Conservation (phyloP, 164 flowering plant species). For the Cinnamomum chago region DNA sequence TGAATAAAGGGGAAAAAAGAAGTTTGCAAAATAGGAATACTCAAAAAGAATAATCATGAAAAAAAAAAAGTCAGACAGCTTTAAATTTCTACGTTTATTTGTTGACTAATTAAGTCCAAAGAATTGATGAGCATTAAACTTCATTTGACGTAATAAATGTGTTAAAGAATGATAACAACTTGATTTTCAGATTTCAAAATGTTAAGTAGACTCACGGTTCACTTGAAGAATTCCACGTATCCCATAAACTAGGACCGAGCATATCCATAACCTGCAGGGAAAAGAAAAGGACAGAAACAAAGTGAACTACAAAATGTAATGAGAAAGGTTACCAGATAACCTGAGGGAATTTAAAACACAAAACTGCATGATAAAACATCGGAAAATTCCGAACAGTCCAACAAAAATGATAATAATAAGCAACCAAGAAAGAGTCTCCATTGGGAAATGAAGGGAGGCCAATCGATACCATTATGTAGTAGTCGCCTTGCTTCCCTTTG, state of each 20-base stretch:
- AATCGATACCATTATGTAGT: slow-evolving; percentile 68
- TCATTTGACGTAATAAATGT: no score
- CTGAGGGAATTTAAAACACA: not conserved
- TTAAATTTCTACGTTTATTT: no score
- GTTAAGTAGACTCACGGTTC: slow-evolving; percentile 60
- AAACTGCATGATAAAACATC: not conserved
- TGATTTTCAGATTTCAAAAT: not conserved
- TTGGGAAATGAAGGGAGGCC: not conserved
- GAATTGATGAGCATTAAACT: no score
- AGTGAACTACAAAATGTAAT: not conserved
- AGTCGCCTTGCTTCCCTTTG: slow-evolving; percentile 88
- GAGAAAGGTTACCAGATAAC: not conserved
- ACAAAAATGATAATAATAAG: not conserved
- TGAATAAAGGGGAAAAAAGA: no score
- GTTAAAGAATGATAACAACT: not conserved
- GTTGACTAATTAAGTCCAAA: no score
- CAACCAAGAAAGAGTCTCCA: not conserved
- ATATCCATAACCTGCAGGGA: slow-evolving; percentile 82
- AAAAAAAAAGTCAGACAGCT: no score
- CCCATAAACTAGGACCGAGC: slow-evolving; percentile 94
- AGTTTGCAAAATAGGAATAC: no score
- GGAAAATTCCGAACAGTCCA: not conserved
- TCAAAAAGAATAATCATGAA: no score
- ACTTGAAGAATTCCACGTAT: slow-evolving; percentile 83
- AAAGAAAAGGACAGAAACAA: no score